A percentile compares a stretch with the other conserved stretches of the same genome.
Evolutionary conservation across 202 grass and related monocot species (phyloP).

Genomic region (Cymbopogon flexuosus): DNA sequence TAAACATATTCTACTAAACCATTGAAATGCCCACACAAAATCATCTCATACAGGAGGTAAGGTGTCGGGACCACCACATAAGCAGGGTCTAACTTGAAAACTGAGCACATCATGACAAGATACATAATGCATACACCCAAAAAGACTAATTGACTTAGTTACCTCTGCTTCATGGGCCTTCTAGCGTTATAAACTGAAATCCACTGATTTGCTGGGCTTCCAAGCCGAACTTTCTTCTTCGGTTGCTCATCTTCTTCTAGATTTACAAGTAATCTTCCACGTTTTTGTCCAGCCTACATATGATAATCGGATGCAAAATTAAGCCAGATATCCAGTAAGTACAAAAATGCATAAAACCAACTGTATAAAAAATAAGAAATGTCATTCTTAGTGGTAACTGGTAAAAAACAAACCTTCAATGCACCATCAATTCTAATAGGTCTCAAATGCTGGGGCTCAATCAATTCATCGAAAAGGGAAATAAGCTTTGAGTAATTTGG

Average conservation of each 20-base stretch:
- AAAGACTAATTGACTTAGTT: slow-evolving; percentile 28
- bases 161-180: slow-evolving; percentile 97
- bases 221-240: slow-evolving; percentile 91
- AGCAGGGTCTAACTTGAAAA: slow-evolving; percentile 1
- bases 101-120: slow-evolving; percentile 14
- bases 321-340: slow-evolving; percentile 10
- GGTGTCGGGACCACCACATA: not conserved
- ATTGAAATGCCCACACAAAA: not conserved
- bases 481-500: slow-evolving; percentile 93
- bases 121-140: not conserved
- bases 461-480: slow-evolving; percentile 92
- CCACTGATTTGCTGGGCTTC: slow-evolving; percentile 92
- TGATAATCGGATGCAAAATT: slow-evolving; percentile 25
- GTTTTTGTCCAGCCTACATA: slow-evolving; percentile 93
- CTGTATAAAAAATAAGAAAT: slow-evolving; percentile 8
- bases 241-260: slow-evolving; percentile 92
- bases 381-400: not conserved
- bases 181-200: slow-evolving; percentile 97
- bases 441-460: slow-evolving; percentile 76
- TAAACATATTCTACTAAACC: not conserved
- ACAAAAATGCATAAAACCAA: slow-evolving; percentile 6
- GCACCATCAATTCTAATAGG: slow-evolving; percentile 95
- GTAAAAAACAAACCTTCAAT: slow-evolving; percentile 59
- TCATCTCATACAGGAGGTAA: not conserved
- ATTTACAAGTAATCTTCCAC: slow-evolving; percentile 65